Conservation (phyloP, 2,329 filamentous ascomycete species). For the Hortaea werneckii region DNA sequence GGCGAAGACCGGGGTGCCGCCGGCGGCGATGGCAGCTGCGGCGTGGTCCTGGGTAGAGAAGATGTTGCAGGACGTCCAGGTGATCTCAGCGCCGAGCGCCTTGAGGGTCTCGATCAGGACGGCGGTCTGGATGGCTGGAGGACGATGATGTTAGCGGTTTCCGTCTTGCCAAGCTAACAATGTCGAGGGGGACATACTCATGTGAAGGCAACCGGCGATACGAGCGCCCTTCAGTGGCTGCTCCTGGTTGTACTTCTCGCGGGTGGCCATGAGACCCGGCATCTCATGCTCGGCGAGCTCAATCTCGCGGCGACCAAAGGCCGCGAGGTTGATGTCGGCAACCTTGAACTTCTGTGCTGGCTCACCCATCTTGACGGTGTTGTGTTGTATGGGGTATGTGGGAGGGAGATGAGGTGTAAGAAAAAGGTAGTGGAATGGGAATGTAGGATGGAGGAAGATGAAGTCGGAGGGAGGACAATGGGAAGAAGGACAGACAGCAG, state of each 20-base stretch:
- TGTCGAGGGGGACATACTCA: slow-evolving; percentile 50
- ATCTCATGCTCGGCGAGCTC: slow-evolving; percentile 88
- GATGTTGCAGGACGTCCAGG: slow-evolving; percentile 99
- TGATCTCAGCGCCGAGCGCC: slow-evolving; percentile 92
- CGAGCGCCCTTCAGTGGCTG: slow-evolving; percentile 91
- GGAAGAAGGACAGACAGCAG: not conserved
- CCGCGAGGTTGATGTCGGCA: slow-evolving; percentile 90
- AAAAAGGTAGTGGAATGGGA: not conserved
- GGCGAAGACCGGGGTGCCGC: slow-evolving; percentile 78
- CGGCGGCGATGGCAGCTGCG: slow-evolving; percentile 89
- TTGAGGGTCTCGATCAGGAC: slow-evolving; percentile 98
- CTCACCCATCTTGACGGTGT: slow-evolving; percentile 36
- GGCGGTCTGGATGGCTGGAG: slow-evolving; percentile 86
- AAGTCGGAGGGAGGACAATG: not conserved
- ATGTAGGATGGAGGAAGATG: not conserved
- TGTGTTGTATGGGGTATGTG: not conserved
- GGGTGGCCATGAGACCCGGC: slow-evolving; percentile 95
- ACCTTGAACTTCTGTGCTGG: slow-evolving; percentile 96
- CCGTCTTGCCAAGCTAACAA: not conserved
- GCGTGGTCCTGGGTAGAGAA: slow-evolving; percentile 99
- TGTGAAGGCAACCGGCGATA: slow-evolving; percentile 97
- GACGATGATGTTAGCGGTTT: not conserved
- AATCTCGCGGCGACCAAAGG: slow-evolving; percentile 98
- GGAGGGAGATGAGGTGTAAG: not conserved
- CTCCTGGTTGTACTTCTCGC: slow-evolving; percentile 79